Evolutionary conservation across 2,329 filamentous ascomycete genomes (phyloP), one percentile per base, ranked within the genome.

Genomic region (Metarhizium brunneum): DNA sequence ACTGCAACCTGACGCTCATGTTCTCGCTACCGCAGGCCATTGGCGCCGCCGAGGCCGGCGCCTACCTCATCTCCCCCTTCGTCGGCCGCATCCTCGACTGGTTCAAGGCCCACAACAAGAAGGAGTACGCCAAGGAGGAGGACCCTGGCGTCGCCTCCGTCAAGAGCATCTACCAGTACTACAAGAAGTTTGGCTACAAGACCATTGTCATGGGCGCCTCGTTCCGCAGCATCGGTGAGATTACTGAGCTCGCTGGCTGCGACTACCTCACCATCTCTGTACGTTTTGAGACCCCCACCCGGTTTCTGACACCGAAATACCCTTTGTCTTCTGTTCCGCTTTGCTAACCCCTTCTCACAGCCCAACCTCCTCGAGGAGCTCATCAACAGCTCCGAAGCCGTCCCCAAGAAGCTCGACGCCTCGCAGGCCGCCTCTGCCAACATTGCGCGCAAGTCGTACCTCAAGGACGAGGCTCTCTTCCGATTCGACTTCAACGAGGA

Each of bases 401-500:
- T 99, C 52, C 90, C 92, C 73, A 84, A 95, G 87, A 99, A 97
- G 86, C 89, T 99, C 60, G 83, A 92, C 67, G 78, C 90, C 53
- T 70, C 81, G 50, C 69, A 71, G 57, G 91, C 92, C 59, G 59
- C 73, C 63, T 72, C 76, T 56, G 82, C 94, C 63, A 75, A 94
- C 75, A 83, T 99, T 64, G 77, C 87, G 79, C 95, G 91, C 88
- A 89, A 88, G 81, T 79, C 78, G 57, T 99, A 96, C 84, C 87
- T 99, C 76, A 84, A 87, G 71, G 80, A 94, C 76, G 94, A 99
- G 84, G 68, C 91, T 54, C 69, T 76, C 52, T 99, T 97, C 92
- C 91, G 94, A 74, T 99, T 96, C 81, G 88, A 92, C 77, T 96
- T 99, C 86, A 99, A 99, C 83, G 94, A 99, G 83, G 91, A 99